Percentiles rank a stretch among this genome's conserved stretches.
phyloP scores from a whole-genome alignment of 2,329 filamentous ascomycete genomes.

The Arthrinium puccinioides region DNA sequence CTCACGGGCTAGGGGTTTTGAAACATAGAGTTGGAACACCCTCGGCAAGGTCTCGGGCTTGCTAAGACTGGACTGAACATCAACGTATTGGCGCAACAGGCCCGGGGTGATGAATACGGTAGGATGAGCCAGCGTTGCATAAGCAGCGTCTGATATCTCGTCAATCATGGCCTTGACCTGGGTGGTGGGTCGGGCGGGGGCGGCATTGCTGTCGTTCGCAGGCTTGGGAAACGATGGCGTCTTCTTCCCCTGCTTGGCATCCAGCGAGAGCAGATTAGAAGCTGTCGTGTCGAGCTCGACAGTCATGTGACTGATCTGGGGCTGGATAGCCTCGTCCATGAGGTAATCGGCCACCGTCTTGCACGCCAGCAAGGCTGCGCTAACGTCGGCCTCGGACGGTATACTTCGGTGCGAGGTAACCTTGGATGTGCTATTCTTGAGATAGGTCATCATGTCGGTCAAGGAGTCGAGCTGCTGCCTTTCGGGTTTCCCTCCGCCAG shows the following conservation, averaged over 20 bases:
- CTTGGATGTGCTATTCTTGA: conserved; percentile 16
- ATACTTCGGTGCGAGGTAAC: conserved; percentile 14
- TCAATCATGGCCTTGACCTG: conserved; percentile 37
- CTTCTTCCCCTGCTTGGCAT: conserved; percentile 10
- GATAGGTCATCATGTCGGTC: conserved; percentile 18
- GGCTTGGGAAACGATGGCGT: conserved; percentile 8
- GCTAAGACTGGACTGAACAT: conserved; percentile 65
- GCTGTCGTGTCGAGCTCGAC: conserved; percentile 27
- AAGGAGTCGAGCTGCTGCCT: conserved; percentile 8
- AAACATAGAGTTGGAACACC: conserved; percentile 74
- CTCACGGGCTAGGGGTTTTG: conserved; percentile 66
- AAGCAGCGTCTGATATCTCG: conserved; percentile 53
- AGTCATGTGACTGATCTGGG: conserved; percentile 20
- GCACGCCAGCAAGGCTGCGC: conserved; percentile 19
- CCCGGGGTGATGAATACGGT: conserved; percentile 73
- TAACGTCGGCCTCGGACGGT: conserved; percentile 20
- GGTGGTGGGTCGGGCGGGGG: conserved; percentile 8
- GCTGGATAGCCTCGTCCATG: conserved; percentile 20
- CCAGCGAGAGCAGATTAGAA: conserved; percentile 26
- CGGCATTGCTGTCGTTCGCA: conserved; percentile 3
- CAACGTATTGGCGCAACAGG: conserved; percentile 68
- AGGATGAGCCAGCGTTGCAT: conserved; percentile 63
- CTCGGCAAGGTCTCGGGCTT: conserved; percentile 71
- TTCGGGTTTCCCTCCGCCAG: too few relatives aligned
- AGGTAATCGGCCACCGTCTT: conserved; percentile 19